Conservation (phyloP, 768 basidiomycete species). For the Hygrophorus russula region DNA sequence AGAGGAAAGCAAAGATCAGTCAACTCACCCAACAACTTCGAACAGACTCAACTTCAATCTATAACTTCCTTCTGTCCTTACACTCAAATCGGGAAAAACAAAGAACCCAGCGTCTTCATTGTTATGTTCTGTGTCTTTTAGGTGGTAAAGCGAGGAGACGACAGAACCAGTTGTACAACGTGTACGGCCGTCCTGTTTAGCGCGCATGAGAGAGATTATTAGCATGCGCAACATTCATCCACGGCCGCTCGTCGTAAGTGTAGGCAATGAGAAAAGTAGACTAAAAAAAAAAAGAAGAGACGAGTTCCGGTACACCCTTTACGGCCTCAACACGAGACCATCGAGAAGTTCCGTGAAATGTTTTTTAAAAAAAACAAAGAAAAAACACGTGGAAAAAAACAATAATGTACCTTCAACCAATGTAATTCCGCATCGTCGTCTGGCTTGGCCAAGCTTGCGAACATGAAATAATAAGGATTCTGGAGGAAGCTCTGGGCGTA, state of each 20-base stretch:
- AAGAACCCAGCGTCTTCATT: slow-evolving; percentile 84
- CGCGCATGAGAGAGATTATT: neutral
- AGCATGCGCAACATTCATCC: too few species aligned
- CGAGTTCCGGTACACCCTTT: neutral
- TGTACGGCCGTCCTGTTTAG: slow-evolving; percentile 69
- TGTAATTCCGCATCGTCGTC: slow-evolving; percentile 86
- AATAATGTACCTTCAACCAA: slow-evolving; percentile 4
- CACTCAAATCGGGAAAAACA: slow-evolving; percentile 90
- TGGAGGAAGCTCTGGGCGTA: slow-evolving; percentile 62
- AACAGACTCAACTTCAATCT: slow-evolving; percentile 63
- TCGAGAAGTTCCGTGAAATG: neutral
- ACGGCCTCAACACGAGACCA: too few species aligned
- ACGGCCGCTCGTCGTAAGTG: too few species aligned
- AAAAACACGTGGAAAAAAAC: neutral
- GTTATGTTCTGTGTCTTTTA: slow-evolving; percentile 57
- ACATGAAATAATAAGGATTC: slow-evolving; percentile 96
- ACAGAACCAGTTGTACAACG: slow-evolving; percentile 86
- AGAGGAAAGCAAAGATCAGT: neutral
- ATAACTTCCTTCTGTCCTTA: slow-evolving; percentile 88
- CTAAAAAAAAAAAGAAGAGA: neutral
- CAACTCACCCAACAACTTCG: slow-evolving; percentile 84
- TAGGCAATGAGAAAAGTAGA: too few species aligned
- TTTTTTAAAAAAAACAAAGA: neutral
- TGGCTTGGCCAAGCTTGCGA: slow-evolving; percentile 79
- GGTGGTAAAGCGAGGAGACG: slow-evolving; percentile 83